These are phyloP conservation scores for Phyllosticta citribraziliensis DNA, from an alignment of 2,329 filamentous ascomycete species.

Conservation along the genomic window DNA sequence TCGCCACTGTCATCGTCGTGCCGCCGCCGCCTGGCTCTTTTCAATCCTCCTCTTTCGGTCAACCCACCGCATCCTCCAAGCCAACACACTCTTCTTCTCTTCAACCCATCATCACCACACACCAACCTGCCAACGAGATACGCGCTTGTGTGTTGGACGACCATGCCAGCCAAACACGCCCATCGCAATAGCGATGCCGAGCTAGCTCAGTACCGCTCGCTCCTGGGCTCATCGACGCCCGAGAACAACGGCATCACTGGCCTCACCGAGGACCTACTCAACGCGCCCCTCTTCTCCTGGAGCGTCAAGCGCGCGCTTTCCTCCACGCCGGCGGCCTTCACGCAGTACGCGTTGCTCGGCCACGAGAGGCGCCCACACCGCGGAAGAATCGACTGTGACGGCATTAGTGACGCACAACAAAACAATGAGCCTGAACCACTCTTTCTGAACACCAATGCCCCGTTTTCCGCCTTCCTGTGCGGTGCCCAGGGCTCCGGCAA, in stretches of 20 bases:
- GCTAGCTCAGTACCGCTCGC: neutral
- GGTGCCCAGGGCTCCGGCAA: conserved; percentile 55
- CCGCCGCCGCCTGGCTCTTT: too few species aligned
- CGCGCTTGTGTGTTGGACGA: neutral
- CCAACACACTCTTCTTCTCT: neutral
- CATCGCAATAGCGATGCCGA: neutral
- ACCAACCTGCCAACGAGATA: neutral
- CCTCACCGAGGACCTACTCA: conserved; percentile 3
- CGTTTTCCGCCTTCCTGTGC: conserved; percentile 53
- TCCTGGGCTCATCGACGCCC: neutral
- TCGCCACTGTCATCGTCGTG: too few species aligned
- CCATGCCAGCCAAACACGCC: neutral
- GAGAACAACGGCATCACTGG: neutral
- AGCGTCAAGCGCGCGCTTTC: conserved; percentile 1
- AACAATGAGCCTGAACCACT: conserved; percentile 18
- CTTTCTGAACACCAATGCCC: conserved; percentile 44
- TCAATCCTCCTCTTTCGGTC: too few species aligned
- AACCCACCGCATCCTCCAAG: too few species aligned
- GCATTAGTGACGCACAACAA: neutral
- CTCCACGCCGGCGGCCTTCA: neutral
- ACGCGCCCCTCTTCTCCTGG: conserved; percentile 7
- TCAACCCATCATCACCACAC: neutral
- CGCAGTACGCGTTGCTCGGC: conserved; percentile 7
- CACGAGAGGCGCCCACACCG: neutral
- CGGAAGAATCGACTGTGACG: neutral